These are phyloP conservation scores for Xylariaceae sp. DNA, from an alignment of 2,329 filamentous ascomycete genomes.

Conservation along the genomic window DNA sequence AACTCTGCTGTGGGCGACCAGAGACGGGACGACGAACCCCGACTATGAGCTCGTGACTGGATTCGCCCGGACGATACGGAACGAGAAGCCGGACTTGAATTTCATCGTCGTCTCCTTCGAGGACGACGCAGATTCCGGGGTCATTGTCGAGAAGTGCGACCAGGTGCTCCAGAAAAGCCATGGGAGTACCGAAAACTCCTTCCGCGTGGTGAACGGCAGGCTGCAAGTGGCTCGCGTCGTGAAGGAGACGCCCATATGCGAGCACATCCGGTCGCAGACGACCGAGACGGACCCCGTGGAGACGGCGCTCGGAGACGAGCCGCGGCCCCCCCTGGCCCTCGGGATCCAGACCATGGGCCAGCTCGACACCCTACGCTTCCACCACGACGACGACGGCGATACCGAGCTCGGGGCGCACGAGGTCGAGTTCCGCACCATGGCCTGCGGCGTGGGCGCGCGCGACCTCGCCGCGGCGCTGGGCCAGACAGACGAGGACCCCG, in stretches of 20 bases:
- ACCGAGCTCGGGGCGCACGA: slow-evolving; percentile 9
- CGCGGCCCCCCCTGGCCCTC: slow-evolving; percentile 5
- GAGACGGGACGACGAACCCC: slow-evolving; percentile 9
- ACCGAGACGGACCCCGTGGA: slow-evolving; percentile 1
- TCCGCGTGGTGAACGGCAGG: slow-evolving; percentile 7
- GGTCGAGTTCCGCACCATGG: slow-evolving; percentile 15
- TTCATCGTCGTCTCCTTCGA: slow-evolving; percentile 15
- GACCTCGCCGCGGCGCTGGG: slow-evolving; percentile 12
- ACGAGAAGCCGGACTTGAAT: slow-evolving; percentile 11
- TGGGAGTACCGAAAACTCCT: slow-evolving; percentile 8
- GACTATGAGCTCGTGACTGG: slow-evolving; percentile 15
- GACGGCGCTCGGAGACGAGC: slow-evolving; percentile 1
- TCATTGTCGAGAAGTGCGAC: slow-evolving; percentile 5
- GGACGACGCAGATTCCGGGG: neutral
- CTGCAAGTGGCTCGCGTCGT: slow-evolving; percentile 11
- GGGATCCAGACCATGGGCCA: slow-evolving; percentile 10
- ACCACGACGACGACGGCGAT: slow-evolving; percentile 9
- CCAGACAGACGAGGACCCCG: slow-evolving; percentile 4
- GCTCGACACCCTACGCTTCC: slow-evolving; percentile 15
- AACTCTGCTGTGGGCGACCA: slow-evolving; percentile 14
- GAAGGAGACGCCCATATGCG: slow-evolving; percentile 9
- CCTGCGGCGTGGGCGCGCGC: slow-evolving; percentile 11
- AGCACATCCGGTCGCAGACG: slow-evolving; percentile 9
- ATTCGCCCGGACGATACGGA: slow-evolving; percentile 15
- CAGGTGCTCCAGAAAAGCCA: slow-evolving; percentile 5